Percentiles rank a stretch among this genome's conserved stretches.
phyloP scores from a whole-genome alignment of 2,329 filamentous ascomycete species.

The Monosporascus ibericus region DNA sequence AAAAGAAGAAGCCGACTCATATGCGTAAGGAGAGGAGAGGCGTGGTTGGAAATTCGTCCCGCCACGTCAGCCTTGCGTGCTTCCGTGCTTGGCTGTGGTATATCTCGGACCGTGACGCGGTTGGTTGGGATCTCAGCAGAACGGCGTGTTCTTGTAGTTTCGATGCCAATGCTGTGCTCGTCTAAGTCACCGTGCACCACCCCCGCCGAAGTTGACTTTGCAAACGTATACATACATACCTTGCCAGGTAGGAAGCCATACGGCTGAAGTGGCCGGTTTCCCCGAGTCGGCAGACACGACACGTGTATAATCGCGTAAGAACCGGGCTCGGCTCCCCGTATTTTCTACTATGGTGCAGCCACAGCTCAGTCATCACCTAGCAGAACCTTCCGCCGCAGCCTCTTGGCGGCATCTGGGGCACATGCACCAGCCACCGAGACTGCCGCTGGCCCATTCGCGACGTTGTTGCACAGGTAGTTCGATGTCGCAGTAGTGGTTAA shows the following conservation, averaged over 20 bases:
- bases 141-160: too few species aligned
- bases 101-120: not conserved
- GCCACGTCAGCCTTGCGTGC: not conserved
- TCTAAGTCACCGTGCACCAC: too few species aligned
- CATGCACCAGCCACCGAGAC: constrained; percentile 82
- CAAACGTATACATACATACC: not conserved
- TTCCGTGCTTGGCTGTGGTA: not conserved
- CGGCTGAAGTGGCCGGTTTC: constrained; percentile 2
- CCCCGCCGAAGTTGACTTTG: too few species aligned
- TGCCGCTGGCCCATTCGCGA: constrained; percentile 82
- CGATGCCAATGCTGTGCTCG: too few species aligned
- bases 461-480: constrained; percentile 70
- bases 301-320: constrained; percentile 21
- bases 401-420: constrained; percentile 79
- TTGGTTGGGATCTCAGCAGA: too few species aligned
- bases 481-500: constrained; percentile 94
- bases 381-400: constrained; percentile 30
- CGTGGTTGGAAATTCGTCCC: not conserved
- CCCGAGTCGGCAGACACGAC: constrained; percentile 17
- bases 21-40: not conserved
- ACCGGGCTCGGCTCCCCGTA: constrained; percentile 10
- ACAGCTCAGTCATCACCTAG: constrained; percentile 6
- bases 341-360: constrained; percentile 1
- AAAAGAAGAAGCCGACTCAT: not conserved
- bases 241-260: not conserved